phyloP scores from a whole-genome alignment of 1,284 basidiomycete genomes.

The Leccinum pachyderme region DNA sequence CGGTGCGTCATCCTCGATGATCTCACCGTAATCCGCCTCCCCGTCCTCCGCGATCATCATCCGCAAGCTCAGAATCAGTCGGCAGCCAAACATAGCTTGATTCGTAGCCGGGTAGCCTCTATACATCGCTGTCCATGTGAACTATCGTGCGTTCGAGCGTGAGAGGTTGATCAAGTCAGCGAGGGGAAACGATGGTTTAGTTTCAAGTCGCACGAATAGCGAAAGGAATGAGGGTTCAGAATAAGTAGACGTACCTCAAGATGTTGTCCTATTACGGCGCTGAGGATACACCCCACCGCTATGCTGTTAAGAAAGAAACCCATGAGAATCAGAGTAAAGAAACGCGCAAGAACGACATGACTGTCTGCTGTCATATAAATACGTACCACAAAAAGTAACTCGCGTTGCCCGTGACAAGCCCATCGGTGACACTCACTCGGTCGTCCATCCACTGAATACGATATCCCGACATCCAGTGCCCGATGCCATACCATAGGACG shows the following conservation, averaged over 20 bases:
- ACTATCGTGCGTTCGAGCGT: background rate
- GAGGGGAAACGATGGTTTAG: background rate
- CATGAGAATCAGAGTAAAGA: background rate
- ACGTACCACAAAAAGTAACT: background rate
- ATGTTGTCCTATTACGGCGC: background rate
- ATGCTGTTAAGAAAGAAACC: background rate
- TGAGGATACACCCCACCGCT: background rate
- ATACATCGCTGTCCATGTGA: background rate
- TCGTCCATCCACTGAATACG: background rate
- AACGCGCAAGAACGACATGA: background rate
- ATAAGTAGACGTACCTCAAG: background rate
- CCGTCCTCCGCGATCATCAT: background rate
- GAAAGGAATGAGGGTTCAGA: background rate
- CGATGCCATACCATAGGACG: background rate
- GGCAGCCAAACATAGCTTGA: background rate
- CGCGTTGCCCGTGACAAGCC: background rate
- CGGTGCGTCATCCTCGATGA: conserved; percentile 1
- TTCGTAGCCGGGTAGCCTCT: background rate
- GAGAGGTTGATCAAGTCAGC: background rate
- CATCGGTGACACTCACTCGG: background rate
- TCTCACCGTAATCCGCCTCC: background rate
- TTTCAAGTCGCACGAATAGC: background rate
- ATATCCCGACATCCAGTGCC: background rate
- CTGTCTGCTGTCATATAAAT: background rate
- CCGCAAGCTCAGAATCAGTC: background rate